phyloP scores from a whole-genome alignment of 768 basidiomycete species.

The Rhizopogon vinicolor region DNA sequence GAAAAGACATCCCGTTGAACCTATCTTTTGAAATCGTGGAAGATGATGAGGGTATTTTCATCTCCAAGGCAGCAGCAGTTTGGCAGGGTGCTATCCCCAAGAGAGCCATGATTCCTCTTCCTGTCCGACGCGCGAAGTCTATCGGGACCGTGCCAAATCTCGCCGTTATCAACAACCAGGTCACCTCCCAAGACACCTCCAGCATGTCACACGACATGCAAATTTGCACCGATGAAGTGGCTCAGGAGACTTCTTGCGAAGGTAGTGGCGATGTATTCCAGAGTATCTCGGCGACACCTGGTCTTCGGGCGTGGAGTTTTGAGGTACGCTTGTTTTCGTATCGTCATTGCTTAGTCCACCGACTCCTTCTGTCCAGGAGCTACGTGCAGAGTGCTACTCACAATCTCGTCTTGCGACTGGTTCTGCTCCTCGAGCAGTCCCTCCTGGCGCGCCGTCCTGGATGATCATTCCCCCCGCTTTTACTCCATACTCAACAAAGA shows the following conservation, averaged over 20 bases:
- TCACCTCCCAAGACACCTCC: background rate
- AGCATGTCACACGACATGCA: background rate
- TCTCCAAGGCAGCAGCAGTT: background rate
- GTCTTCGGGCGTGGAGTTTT: slow-evolving; percentile 22
- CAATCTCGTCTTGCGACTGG: slow-evolving; percentile 23
- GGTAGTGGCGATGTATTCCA: slow-evolving; percentile 8
- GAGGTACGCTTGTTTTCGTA: slow-evolving; percentile 12
- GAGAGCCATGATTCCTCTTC: background rate
- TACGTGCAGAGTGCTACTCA: slow-evolving; percentile 26
- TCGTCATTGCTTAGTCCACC: background rate
- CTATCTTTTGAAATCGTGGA: background rate
- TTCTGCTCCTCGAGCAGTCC: slow-evolving; percentile 11
- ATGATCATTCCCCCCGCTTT: slow-evolving; percentile 27
- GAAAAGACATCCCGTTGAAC: background rate
- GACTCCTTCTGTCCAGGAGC: slow-evolving; percentile 11
- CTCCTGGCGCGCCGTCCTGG: slow-evolving; percentile 5
- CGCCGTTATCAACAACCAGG: background rate
- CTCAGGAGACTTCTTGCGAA: background rate
- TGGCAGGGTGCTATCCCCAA: background rate
- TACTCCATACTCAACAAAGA: slow-evolving; percentile 10
- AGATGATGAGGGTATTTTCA: slow-evolving; percentile 1
- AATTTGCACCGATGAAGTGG: background rate
- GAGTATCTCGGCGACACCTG: slow-evolving; percentile 23
- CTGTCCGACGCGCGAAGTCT: background rate
- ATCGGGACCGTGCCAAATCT: background rate